Conservation (phyloP, 2,329 filamentous ascomycete genomes). For the Fusarium subtropicale region DNA sequence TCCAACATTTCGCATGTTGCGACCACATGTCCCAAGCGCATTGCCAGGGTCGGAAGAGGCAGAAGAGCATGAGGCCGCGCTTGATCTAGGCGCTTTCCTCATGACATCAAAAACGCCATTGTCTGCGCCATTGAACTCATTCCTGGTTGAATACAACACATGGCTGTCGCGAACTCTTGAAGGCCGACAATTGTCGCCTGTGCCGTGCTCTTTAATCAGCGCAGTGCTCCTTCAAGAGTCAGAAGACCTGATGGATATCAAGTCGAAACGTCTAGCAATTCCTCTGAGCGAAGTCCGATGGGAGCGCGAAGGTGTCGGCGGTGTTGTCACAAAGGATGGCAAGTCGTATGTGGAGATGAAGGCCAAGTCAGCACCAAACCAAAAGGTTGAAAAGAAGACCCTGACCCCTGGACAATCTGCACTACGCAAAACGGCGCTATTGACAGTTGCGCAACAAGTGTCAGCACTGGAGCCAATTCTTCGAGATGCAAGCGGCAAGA, state of each 20-base stretch:
- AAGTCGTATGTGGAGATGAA: conserved; percentile 70
- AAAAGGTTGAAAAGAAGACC: conserved; percentile 58
- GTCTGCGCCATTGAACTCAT: conserved; percentile 82
- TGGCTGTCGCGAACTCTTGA: conserved; percentile 85
- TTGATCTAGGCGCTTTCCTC: conserved; percentile 81
- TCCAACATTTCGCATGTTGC: conserved; percentile 82
- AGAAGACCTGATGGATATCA: conserved; percentile 75
- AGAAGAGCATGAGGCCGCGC: conserved; percentile 72
- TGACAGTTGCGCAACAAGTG: conserved; percentile 84
- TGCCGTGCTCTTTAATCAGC: conserved; percentile 82
- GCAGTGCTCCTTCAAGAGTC: conserved; percentile 85
- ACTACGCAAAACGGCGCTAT: conserved; percentile 80
- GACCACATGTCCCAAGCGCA: conserved; percentile 76
- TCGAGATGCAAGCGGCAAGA: conserved; percentile 85
- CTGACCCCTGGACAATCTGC: conserved; percentile 77
- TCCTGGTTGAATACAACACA: conserved; percentile 82
- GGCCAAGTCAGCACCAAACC: conserved; percentile 57
- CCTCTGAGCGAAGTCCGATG: conserved; percentile 86
- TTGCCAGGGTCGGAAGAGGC: conserved; percentile 52
- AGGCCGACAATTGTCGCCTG: conserved; percentile 73
- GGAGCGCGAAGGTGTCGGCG: conserved; percentile 81
- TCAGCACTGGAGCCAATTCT: conserved; percentile 86
- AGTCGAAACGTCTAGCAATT: conserved; percentile 83
- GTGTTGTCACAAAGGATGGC: conserved; percentile 69
- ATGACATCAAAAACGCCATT: conserved; percentile 87